phyloP scores from a whole-genome alignment of 2,329 filamentous ascomycete genomes.

The Trematosphaeria pertusa region DNA sequence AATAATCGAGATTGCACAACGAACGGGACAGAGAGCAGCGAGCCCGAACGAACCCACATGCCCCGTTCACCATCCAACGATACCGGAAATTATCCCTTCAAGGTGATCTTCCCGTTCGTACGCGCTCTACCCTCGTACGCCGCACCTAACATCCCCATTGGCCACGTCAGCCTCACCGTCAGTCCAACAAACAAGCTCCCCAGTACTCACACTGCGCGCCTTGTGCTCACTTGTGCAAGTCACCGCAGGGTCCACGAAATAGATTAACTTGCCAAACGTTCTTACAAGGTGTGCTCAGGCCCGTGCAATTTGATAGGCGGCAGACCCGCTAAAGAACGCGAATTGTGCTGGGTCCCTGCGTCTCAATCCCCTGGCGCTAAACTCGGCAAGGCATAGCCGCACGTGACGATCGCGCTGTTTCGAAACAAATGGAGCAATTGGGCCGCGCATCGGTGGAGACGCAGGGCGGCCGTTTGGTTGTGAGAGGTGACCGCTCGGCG shows the following conservation, averaged over 20 bases:
- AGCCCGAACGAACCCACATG: no score
- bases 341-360: no score
- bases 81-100: conserved; percentile 12
- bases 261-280: no score
- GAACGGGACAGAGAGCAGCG: no score
- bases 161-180: conserved; percentile 4
- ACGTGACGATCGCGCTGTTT: conserved; percentile 3
- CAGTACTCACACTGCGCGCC: background rate
- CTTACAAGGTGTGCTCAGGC: no score
- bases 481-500: background rate
- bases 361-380: conserved; percentile 3
- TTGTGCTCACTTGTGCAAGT: conserved; percentile 11
- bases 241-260: no score
- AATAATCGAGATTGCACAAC: no score
- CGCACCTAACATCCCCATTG: conserved; percentile 1
- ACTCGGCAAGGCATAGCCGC: background rate
- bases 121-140: background rate
- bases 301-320: conserved; percentile 9
- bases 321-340: conserved; percentile 10
- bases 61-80: conserved; percentile 4
- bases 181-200: no score
- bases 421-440: conserved; percentile 6
- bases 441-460: background rate
- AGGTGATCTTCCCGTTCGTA: conserved; percentile 8
- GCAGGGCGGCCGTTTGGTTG: background rate